Evolutionary conservation across 176 grass and related monocot genomes (phyloP), one percentile per base, ranked within the genome.

Genomic region (Carex kokanica): DNA sequence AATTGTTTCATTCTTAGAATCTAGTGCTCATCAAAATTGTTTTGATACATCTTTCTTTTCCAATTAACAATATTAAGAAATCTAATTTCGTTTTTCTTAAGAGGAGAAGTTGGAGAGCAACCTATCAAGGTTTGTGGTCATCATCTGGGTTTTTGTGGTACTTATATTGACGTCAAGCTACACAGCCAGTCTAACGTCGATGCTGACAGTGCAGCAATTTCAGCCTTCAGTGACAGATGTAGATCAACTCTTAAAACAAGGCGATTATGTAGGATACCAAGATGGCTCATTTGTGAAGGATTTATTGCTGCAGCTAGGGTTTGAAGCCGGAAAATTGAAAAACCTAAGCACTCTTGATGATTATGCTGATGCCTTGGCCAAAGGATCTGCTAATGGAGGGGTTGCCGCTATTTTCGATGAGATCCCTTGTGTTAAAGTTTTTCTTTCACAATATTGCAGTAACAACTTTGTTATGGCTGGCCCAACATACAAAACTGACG

Each of bases 31-130:
- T 10, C 5, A 0, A 12, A 73, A 73, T 20, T 73, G 12, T 53
- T 53, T 74, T 51, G n/a, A 24, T 74, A 74, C 4, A 74, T 15
- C 16, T 23, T 40, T 9, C 13, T 84, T 84, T 66, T 14, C 5
- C 25, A 4, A 14, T 38, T 38, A 23, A 25, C 23, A 57, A 49
- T 49, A 53, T 21, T 4, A 74, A 23, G 9, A 64, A 29, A 88
- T 54, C 8, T 60, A 13, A 59, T 1, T 43, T 66, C 80, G 70
- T 15, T 65, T 43, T 80, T 11, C 60, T 86, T 79, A 87, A 98
- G 95, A 87, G 88, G 95, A 95, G 86, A 98, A 98, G 79, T 65
- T 95, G 16, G 88, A 91, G 78, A 98, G 92, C 91, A 98, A 98
- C 74, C 83, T 98, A 57, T 93, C 95, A 52, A 85, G 92, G 84